Evolutionary conservation across 768 basidiomycete species (phyloP).

Genomic region (Boletus fagicola): DNA sequence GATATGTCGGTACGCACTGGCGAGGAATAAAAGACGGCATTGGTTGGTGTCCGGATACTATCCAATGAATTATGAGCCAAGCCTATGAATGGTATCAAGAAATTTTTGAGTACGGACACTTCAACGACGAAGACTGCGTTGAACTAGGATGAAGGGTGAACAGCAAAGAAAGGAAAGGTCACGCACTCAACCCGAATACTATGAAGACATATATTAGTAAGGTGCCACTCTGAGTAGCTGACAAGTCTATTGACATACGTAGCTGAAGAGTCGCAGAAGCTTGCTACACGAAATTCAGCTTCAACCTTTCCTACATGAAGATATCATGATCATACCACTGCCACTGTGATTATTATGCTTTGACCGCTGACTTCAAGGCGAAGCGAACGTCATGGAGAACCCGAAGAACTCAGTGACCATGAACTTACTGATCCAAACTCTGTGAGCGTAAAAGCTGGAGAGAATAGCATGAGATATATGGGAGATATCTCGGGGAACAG

Average conservation of each 20-base stretch:
- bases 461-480: neutral
- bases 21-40: neutral
- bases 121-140: neutral
- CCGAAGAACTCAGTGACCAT: neutral
- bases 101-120: slow-evolving; percentile 2
- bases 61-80: neutral
- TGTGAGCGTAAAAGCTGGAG: slow-evolving; percentile 21
- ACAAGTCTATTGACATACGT: slow-evolving; percentile 1
- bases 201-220: neutral
- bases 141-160: neutral
- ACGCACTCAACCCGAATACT: slow-evolving; percentile 14
- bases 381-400: neutral
- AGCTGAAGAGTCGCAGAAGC: slow-evolving; percentile 5
- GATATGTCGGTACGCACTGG: neutral
- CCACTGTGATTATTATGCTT: slow-evolving; percentile 8
- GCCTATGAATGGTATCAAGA: neutral
- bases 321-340: slow-evolving; percentile 16
- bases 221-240: neutral
- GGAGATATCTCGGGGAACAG: neutral
- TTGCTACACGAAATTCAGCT: slow-evolving; percentile 1
- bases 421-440: slow-evolving; percentile 25
- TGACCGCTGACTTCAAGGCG: slow-evolving; percentile 11
- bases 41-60: slow-evolving; percentile 6
- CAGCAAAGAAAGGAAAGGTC: neutral
- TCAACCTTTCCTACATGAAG: neutral